Percentiles rank a stretch among this genome's conserved stretches.
Evolutionary conservation across 2,329 filamentous ascomycete species (phyloP).

Genomic region (Blastomyces emzantsi): DNA sequence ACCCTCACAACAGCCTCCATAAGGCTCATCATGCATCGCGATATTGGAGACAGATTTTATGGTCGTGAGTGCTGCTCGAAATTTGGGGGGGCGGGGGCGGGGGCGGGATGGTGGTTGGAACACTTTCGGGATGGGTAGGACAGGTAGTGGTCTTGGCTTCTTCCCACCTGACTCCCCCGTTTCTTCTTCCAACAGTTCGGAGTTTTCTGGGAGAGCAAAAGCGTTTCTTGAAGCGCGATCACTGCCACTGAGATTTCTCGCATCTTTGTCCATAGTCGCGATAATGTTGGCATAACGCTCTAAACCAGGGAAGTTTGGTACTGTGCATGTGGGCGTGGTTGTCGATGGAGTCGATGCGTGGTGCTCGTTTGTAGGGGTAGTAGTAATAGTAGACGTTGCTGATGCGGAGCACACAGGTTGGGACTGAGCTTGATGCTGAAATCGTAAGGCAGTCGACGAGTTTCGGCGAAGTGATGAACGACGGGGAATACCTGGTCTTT

Average conservation of each 20-base stretch:
- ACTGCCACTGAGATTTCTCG: neutral
- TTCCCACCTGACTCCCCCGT: neutral
- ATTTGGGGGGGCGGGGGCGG: constrained; percentile 2
- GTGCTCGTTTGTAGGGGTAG: neutral
- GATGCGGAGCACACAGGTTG: neutral
- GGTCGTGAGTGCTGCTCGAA: constrained; percentile 3
- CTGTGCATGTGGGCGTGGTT: neutral
- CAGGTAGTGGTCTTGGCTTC: neutral
- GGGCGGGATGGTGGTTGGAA: neutral
- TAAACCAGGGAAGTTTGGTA: neutral
- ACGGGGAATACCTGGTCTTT: constrained; percentile 2
- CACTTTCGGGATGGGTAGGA: neutral
- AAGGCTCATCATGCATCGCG: neutral
- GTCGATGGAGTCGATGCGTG: neutral
- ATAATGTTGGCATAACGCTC: neutral
- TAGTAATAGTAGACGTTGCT: neutral
- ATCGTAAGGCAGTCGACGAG: neutral
- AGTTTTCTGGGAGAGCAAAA: neutral
- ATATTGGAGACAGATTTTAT: constrained; percentile 6
- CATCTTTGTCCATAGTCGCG: neutral
- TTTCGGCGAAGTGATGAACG: constrained; percentile 5
- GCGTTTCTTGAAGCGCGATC: neutral
- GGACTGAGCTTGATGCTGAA: neutral
- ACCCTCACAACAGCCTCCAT: neutral
- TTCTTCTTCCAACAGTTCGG: neutral